Percentiles rank a stretch among this genome's conserved stretches.
Conservation (phyloP, 345 rosid genomes). For the Sonneratia alba region DNA sequence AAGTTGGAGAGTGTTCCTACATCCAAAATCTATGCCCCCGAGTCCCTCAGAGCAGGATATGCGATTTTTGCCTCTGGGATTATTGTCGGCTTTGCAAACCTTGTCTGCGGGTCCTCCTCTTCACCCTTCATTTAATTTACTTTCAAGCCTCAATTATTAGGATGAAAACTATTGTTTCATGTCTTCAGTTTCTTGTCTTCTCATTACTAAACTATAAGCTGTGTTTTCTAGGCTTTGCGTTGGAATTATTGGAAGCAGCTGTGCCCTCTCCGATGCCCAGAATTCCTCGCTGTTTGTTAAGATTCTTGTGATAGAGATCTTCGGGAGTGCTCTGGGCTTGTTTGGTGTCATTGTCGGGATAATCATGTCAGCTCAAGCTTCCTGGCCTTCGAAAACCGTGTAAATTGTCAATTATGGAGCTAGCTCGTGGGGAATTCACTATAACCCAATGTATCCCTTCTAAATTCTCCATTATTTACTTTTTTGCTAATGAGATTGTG, state of each 20-base stretch:
- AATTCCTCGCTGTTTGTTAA: conserved; percentile 93
- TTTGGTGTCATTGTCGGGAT: conserved; percentile 97
- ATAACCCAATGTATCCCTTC: neutral
- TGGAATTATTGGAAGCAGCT: conserved; percentile 97
- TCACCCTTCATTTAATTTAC: conserved; percentile 8
- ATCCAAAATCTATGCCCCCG: conserved; percentile 62
- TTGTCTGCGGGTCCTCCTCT: conserved; percentile 78
- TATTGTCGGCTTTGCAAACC: conserved; percentile 97
- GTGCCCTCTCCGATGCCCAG: conserved; percentile 95
- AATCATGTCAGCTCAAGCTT: conserved; percentile 98
- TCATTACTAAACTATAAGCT: neutral
- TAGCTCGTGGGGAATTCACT: neutral
- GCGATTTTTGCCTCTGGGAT: conserved; percentile 98
- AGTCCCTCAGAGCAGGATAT: conserved; percentile 98
- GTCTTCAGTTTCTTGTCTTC: too few species aligned
- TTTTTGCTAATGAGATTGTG: too few species aligned
- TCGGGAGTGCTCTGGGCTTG: conserved; percentile 96
- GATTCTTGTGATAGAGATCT: conserved; percentile 96
- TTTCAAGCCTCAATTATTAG: neutral
- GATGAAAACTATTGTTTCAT: neutral
- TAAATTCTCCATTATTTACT: neutral
- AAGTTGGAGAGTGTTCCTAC: conserved; percentile 89
- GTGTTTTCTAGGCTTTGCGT: conserved; percentile 63
- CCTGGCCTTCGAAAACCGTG: conserved; percentile 70
- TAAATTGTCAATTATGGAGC: conserved; percentile 12